Conservation (phyloP, 164 flowering plant genomes). For the Litsea cubeba region DNA sequence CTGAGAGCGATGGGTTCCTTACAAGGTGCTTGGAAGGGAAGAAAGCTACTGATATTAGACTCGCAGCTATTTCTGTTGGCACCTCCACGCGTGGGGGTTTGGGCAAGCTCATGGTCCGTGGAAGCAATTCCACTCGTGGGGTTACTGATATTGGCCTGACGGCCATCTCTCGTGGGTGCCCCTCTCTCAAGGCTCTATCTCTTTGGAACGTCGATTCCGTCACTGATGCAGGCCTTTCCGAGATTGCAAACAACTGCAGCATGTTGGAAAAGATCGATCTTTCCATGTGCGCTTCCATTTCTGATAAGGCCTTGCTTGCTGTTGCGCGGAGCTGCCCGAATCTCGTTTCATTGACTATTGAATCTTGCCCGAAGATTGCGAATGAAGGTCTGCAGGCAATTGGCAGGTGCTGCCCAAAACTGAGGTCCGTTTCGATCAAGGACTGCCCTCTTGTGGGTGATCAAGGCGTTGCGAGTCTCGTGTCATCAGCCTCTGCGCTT, state of each 20-base stretch:
- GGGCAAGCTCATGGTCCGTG: slow-evolving; percentile 67
- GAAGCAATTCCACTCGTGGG: slow-evolving; percentile 39
- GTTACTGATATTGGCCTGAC: slow-evolving; percentile 62
- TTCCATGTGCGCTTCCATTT: slow-evolving; percentile 50
- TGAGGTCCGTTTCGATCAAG: slow-evolving; percentile 51
- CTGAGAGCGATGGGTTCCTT: slow-evolving; percentile 49
- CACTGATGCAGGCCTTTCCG: slow-evolving; percentile 57
- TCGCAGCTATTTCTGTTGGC: slow-evolving; percentile 80
- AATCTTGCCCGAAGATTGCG: slow-evolving; percentile 62
- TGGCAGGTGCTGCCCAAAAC: slow-evolving; percentile 51
- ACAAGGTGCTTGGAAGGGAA: slow-evolving; percentile 73
- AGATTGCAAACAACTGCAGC: slow-evolving; percentile 64
- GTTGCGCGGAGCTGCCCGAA: slow-evolving; percentile 65
- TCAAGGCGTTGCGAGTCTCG: slow-evolving; percentile 61
- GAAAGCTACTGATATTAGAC: slow-evolving; percentile 80
- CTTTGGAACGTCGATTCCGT: slow-evolving; percentile 55
- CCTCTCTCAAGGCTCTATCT: slow-evolving; percentile 60
- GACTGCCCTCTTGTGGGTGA: slow-evolving; percentile 74
- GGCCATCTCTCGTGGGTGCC: slow-evolving; percentile 73
- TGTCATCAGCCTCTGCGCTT: slow-evolving; percentile 43
- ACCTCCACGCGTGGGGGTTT: slow-evolving; percentile 65
- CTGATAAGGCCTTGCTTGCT: slow-evolving; percentile 60
- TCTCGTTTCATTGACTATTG: slow-evolving; percentile 47
- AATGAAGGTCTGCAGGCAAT: slow-evolving; percentile 60
- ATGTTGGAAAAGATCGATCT: slow-evolving; percentile 72